Base-by-base conservation (phyloP, 169 alveolate genomes). In the Plasmodium adleri region DNA sequence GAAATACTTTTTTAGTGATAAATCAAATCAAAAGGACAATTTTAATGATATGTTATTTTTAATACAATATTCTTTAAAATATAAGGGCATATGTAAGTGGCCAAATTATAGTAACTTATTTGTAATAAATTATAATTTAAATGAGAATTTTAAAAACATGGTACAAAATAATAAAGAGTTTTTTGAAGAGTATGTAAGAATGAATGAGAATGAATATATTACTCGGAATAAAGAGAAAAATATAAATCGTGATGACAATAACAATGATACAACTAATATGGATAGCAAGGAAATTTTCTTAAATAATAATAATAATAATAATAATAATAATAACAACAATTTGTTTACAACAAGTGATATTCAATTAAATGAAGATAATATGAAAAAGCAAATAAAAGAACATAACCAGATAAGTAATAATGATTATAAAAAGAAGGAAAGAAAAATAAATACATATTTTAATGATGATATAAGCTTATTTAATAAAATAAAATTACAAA, bases 1-100 rank as follows among this genome's bases (percentile, higher is more conserved):
- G 32, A 26, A 86, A 2, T 6, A 60, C 24, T 24, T 86, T 49
- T 17, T 62, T 15, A 59, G 9, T 59, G 59, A 86, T 71, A 67
- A 47, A 62, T 12, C 17, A n/a, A 60, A 60, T 54, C 74, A 83
- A 28, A 83, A 83, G 17, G 71, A 66, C 15, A 45, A 86, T 20
- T 66, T 72, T 15, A 63, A 74, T 72, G 92, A 86, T 66, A 52
- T 86, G 64, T 8, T 86, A 71, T 86, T 66, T 22, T 86, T 86
- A 73, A 74, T 86, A 86, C 86, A 72, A 28, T 86, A 71, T 17
- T 86, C 92, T 17, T 56, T 86, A 28, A 86, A 72, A 47, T 86
- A 86, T 71, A 86, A 86, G 62, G 63, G 72, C 15, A 56, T 45
- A 22, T 86, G 92, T 39, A 86, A 62, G n/a, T 86, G 92, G 92